Percentiles rank a stretch among this genome's conserved stretches.
phyloP scores from a whole-genome alignment of 257 asterid genomes.

The Ajuga chamaepitys region DNA sequence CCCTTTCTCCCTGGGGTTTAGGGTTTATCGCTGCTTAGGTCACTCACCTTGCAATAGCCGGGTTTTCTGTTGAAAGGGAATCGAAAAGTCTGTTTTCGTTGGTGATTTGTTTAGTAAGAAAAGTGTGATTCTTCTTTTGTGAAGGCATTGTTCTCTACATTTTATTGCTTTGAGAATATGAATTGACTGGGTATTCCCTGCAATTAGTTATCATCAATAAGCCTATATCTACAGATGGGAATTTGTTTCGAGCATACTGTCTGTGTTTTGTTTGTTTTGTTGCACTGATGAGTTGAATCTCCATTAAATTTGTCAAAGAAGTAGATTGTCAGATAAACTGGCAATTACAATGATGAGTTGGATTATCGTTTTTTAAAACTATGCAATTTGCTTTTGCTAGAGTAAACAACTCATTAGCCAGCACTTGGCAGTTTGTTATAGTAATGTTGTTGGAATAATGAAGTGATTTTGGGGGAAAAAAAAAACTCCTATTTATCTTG shows the following conservation, averaged over 20 bases:
- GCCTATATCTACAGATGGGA: background rate
- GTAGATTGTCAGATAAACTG: background rate
- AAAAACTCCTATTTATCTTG: background rate
- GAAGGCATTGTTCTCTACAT: background rate
- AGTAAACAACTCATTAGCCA: background rate
- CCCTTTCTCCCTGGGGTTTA: conserved; percentile 6
- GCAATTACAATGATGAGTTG: background rate
- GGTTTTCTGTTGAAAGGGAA: background rate
- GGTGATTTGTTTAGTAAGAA: background rate
- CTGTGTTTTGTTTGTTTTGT: background rate
- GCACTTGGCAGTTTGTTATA: background rate
- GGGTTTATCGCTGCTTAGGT: conserved; percentile 5
- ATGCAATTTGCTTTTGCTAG: background rate
- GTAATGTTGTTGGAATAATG: background rate
- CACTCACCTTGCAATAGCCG: too few species aligned
- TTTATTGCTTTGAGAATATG: background rate
- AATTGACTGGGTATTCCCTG: background rate
- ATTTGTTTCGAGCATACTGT: background rate
- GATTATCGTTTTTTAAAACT: conserved; percentile 3
- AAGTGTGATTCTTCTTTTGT: background rate
- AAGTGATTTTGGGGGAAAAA: background rate
- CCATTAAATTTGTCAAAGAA: background rate
- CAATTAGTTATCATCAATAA: background rate
- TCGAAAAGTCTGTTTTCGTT: background rate
- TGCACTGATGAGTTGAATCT: background rate